A percentile compares a stretch with the other conserved stretches of the same genome.
Evolutionary conservation across 108 stramenopile species (phyloP).

Genomic region (Pseudonitzschia pungens): DNA sequence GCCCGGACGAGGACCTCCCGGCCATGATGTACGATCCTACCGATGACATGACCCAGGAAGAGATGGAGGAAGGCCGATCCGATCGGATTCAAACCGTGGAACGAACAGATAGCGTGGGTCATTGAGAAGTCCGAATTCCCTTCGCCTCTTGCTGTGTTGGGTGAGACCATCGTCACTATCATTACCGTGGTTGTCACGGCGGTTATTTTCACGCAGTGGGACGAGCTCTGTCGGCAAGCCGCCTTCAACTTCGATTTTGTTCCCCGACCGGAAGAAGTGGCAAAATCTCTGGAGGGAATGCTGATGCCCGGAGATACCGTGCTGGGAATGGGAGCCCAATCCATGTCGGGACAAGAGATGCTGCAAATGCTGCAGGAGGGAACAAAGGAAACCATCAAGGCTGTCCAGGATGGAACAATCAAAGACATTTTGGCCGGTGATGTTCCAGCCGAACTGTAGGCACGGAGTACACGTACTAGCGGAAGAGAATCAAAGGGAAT

Average conservation of each 20-base stretch:
- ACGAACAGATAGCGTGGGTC: conserved; percentile 59
- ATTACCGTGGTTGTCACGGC: conserved; percentile 57
- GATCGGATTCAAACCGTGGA: conserved; percentile 48
- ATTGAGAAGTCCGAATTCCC: conserved; percentile 58
- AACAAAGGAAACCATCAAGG: conserved; percentile 8
- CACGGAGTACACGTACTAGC: too few species aligned
- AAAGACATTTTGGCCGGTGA: conserved; percentile 22
- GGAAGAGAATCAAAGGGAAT: background rate
- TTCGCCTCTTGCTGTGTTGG: conserved; percentile 42
- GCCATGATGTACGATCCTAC: conserved; percentile 68
- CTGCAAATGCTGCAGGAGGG: conserved; percentile 4
- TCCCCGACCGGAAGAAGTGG: conserved; percentile 54
- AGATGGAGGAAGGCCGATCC: conserved; percentile 76
- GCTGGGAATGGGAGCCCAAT: conserved; percentile 13
- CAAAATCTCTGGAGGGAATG: conserved; percentile 16
- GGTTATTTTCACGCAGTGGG: conserved; percentile 58
- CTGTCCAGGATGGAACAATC: conserved; percentile 22
- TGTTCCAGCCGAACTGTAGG: conserved; percentile 2
- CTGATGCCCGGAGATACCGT: conserved; percentile 19
- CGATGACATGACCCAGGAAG: conserved; percentile 75
- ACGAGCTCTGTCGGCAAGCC: conserved; percentile 51
- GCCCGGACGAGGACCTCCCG: conserved; percentile 36
- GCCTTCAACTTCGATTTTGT: conserved; percentile 61
- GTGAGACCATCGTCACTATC: conserved; percentile 58
- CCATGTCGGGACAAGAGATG: background rate